Evolutionary conservation across 2,329 filamentous ascomycete species (phyloP).

Genomic region (Blumeria graminis): DNA sequence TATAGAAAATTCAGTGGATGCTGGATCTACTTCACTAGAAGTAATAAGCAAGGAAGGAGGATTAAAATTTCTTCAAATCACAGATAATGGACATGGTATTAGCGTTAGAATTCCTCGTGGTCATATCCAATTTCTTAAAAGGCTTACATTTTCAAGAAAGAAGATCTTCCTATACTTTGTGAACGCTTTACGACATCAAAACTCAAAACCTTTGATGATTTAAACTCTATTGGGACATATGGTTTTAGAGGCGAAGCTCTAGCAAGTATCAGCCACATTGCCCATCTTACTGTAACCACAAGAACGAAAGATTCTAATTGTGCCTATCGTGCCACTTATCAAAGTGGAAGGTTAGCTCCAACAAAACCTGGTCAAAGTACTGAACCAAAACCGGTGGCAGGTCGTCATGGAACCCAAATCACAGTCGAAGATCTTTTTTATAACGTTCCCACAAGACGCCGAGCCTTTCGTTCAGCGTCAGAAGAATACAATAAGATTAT

Average conservation of each 20-base stretch:
- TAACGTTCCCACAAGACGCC: conserved; percentile 70
- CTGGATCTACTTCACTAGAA: conserved; percentile 78
- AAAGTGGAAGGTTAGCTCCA: conserved; percentile 56
- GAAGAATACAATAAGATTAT: conserved; percentile 98
- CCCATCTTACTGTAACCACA: conserved; percentile 83
- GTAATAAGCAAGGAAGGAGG: conserved; percentile 87
- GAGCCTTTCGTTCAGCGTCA: conserved; percentile 71
- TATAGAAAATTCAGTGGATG: conserved; percentile 91
- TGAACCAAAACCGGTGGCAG: conserved; percentile 72
- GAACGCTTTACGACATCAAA: conserved; percentile 96
- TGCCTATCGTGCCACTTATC: conserved; percentile 77
- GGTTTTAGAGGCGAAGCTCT: conserved; percentile 94
- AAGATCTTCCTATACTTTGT: conserved; percentile 76
- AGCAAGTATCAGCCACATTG: conserved; percentile 95
- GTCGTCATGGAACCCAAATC: conserved; percentile 77
- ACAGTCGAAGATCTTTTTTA: conserved; percentile 95
- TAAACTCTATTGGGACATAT: conserved; percentile 76
- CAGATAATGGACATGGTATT: conserved; percentile 90
- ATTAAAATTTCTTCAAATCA: conserved; percentile 84
- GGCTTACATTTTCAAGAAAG: conserved; percentile 31
- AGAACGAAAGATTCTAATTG: conserved; percentile 71
- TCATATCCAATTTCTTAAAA: neutral
- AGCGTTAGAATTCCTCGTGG: conserved; percentile 31
- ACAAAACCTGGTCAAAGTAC: conserved; percentile 69
- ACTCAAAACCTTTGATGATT: conserved; percentile 75